Base-by-base conservation (phyloP, 2,329 filamentous ascomycete species). In the Massarina eburnea region DNA sequence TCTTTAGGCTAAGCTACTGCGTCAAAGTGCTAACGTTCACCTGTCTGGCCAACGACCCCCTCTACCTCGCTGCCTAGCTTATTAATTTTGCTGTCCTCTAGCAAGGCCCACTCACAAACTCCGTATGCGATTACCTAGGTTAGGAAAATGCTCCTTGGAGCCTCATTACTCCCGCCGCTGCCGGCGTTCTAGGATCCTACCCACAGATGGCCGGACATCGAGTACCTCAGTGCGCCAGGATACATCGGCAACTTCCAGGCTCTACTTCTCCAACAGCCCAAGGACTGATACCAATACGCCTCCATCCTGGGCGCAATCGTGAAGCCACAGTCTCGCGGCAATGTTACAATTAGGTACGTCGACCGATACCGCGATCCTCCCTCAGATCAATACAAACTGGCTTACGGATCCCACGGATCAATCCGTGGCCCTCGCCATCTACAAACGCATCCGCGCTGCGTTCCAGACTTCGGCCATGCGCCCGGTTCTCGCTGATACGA, bases 341-440 rank as follows among this genome's bases (percentile, higher is more conserved):
- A 51, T 19, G 57, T 74, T n/a, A 64, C 62, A 0, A 62, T 73
- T 19, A n/a, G 45, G 1, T 63, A n/a, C 45, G 1, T 63, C 54
- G 8, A 41, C 58, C 12, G 53, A 66, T 32, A 63, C 58, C 1
- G 17, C 40, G 0, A 58, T 58, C 17, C 43, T 51, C 0, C 71
- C 72, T 0, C 29, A 61, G 10, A 58, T 74, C 33, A 55, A 71
- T 33, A 66, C 68, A 0, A 59, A 59, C 24, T 72, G 67, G 68
- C 55, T 73, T 3, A 66, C 62, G 3, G 42, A 66, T 20, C 51
- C 54, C 0, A 49, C 54, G 0, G 71, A 73, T 40, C 43, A 59
- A 19, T 57, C 63, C 10, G 30, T 73, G 1, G 65, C 62, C 0
- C 36, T 74, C 1, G 59, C 61, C 1, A 54, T 55, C 3, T 66